Conservation (phyloP, 2,329 filamentous ascomycete species). For the Cercospora citrullina region DNA sequence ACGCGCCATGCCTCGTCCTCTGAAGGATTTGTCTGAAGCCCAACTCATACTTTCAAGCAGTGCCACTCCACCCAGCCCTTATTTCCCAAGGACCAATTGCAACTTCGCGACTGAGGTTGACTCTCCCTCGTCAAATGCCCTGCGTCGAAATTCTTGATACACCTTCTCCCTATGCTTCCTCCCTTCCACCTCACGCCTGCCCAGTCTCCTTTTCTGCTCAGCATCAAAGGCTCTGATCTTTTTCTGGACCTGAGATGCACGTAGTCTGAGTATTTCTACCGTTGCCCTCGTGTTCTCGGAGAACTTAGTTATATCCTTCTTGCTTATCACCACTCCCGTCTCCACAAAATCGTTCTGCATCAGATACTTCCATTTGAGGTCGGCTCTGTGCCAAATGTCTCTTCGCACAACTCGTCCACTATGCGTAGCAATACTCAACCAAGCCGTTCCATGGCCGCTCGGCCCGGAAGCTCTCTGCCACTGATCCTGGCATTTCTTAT, state of each 20-base stretch:
- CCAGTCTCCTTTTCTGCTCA: background rate
- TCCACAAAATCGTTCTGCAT: background rate
- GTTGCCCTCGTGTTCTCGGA: background rate
- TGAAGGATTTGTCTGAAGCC: background rate
- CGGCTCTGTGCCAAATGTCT: background rate
- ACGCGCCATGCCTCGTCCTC: background rate
- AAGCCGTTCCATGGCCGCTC: background rate
- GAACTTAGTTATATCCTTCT: background rate
- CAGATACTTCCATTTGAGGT: background rate
- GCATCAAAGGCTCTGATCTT: background rate
- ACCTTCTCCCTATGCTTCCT: background rate
- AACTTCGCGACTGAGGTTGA: background rate
- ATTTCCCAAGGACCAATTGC: background rate
- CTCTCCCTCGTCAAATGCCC: background rate
- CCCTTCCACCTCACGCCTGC: background rate
- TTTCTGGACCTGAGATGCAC: background rate
- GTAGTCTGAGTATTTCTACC: background rate
- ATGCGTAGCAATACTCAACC: background rate
- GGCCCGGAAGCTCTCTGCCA: background rate
- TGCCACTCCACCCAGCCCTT: background rate
- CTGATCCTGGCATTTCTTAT: background rate
- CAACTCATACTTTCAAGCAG: background rate
- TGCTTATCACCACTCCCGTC: background rate
- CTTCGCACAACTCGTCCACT: background rate
- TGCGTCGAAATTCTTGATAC: background rate